Evolutionary conservation across 768 basidiomycete species (phyloP).

Genomic region (Hericium rajendrae): DNA sequence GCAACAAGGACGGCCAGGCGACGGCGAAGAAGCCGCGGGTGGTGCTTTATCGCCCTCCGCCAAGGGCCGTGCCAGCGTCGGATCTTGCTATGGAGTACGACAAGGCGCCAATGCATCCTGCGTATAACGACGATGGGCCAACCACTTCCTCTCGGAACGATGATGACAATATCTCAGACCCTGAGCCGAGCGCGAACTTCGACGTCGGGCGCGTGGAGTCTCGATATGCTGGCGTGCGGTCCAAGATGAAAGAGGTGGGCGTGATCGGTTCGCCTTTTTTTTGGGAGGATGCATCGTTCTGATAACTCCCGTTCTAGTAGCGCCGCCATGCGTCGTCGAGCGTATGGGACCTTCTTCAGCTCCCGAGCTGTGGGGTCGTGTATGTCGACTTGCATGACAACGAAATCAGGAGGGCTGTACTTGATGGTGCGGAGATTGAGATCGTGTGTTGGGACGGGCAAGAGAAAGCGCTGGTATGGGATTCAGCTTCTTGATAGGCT

Average conservation of each 20-base stretch:
- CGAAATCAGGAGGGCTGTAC: too few relatives aligned
- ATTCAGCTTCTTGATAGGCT: too few relatives aligned
- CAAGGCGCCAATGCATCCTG: too few relatives aligned
- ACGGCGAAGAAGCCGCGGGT: neutral
- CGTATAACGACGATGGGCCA: neutral
- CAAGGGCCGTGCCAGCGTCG: neutral
- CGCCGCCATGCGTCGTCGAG: neutral
- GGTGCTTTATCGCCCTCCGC: neutral
- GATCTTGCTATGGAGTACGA: neutral
- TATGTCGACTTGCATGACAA: constrained; percentile 13
- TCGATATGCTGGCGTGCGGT: neutral
- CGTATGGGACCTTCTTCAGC: neutral
- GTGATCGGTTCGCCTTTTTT: neutral
- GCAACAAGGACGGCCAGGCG: neutral
- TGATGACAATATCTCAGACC: neutral
- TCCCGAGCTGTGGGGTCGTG: neutral
- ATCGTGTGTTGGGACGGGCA: too few relatives aligned
- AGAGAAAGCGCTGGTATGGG: too few relatives aligned
- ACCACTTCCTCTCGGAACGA: neutral
- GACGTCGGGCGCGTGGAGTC: neutral
- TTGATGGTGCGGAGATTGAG: too few relatives aligned
- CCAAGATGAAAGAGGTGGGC: neutral
- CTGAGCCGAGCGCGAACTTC: neutral
- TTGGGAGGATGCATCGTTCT: constrained; percentile 13
- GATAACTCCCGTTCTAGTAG: constrained; percentile 20